phyloP scores from a whole-genome alignment of 2,329 filamentous ascomycete species.

The Monilinia polystroma region DNA sequence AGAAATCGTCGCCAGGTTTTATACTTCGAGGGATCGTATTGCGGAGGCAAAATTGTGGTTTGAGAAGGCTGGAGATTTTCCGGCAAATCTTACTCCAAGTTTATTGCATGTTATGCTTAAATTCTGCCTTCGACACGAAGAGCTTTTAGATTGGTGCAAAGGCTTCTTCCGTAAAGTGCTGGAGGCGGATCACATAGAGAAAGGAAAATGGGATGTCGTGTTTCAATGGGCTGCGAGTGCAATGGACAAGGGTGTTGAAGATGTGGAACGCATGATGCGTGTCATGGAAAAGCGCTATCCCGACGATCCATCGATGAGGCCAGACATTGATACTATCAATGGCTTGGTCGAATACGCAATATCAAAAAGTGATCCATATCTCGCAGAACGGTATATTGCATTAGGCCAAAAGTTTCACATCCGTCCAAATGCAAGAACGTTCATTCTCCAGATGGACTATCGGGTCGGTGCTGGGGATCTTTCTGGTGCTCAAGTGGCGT shows the following conservation, averaged over 20 bases:
- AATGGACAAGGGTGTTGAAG: constrained; percentile 66
- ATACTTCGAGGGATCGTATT: constrained; percentile 56
- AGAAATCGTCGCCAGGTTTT: constrained; percentile 60
- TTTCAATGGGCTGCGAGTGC: constrained; percentile 74
- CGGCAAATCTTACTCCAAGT: not conserved
- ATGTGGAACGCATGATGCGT: constrained; percentile 70
- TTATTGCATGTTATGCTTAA: constrained; percentile 54
- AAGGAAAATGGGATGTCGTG: constrained; percentile 67
- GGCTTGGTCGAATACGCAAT: constrained; percentile 70
- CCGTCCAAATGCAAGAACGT: constrained; percentile 66
- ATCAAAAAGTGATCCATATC: constrained; percentile 64
- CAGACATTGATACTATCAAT: constrained; percentile 75
- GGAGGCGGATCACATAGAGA: constrained; percentile 46
- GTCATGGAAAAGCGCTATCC: constrained; percentile 57
- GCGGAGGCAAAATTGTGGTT: constrained; percentile 69
- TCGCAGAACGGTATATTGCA: constrained; percentile 70
- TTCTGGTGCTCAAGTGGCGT: constrained; percentile 65
- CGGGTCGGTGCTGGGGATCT: constrained; percentile 72
- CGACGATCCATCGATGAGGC: constrained; percentile 48
- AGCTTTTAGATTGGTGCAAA: constrained; percentile 61
- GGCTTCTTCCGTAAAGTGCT: constrained; percentile 51
- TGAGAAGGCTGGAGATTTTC: constrained; percentile 43
- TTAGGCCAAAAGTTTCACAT: constrained; percentile 66
- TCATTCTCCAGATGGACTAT: constrained; percentile 73
- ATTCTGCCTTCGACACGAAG: constrained; percentile 56